These are phyloP conservation scores for Dendrostoma leiphaemia DNA, from an alignment of 2,329 filamentous ascomycete species.

Conservation along the genomic window DNA sequence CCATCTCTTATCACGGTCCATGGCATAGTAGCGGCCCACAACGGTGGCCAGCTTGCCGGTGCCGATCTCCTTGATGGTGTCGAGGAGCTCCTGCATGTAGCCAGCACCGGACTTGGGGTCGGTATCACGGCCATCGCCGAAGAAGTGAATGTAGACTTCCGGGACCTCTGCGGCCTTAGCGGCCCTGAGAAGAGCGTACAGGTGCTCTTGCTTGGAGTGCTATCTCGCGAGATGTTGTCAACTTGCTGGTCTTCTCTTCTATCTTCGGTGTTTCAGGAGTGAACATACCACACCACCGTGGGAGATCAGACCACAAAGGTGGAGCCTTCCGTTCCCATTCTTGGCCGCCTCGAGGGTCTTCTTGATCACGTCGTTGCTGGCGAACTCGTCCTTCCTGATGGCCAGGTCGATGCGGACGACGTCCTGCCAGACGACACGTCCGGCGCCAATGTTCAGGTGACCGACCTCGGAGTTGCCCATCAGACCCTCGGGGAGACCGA, in stretches of 20 bases:
- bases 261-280: not conserved
- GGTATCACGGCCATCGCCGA: slow-evolving; percentile 95
- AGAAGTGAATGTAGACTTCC: slow-evolving; percentile 98
- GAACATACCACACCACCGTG: slow-evolving; percentile 81
- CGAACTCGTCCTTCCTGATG: slow-evolving; percentile 80
- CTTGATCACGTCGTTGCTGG: slow-evolving; percentile 74
- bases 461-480: slow-evolving; percentile 99
- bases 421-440: slow-evolving; percentile 97
- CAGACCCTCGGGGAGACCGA: slow-evolving; percentile 91
- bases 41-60: slow-evolving; percentile 86
- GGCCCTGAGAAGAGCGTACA: slow-evolving; percentile 82
- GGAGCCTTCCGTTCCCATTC: slow-evolving; percentile 85
- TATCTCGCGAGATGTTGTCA: slow-evolving; percentile 26
- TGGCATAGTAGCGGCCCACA: slow-evolving; percentile 95
- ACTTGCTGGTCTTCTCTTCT: not conserved
- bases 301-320: slow-evolving; percentile 87
- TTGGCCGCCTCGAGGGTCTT: slow-evolving; percentile 76
- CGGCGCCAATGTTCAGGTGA: slow-evolving; percentile 97
- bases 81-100: slow-evolving; percentile 84
- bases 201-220: slow-evolving; percentile 93
- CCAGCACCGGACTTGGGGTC: slow-evolving; percentile 90
- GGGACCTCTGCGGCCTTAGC: slow-evolving; percentile 87
- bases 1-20: slow-evolving; percentile 99
- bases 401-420: slow-evolving; percentile 94
- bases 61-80: slow-evolving; percentile 79